phyloP scores from a whole-genome alignment of 2,329 filamentous ascomycete genomes.

The Aspergillus sp. region DNA sequence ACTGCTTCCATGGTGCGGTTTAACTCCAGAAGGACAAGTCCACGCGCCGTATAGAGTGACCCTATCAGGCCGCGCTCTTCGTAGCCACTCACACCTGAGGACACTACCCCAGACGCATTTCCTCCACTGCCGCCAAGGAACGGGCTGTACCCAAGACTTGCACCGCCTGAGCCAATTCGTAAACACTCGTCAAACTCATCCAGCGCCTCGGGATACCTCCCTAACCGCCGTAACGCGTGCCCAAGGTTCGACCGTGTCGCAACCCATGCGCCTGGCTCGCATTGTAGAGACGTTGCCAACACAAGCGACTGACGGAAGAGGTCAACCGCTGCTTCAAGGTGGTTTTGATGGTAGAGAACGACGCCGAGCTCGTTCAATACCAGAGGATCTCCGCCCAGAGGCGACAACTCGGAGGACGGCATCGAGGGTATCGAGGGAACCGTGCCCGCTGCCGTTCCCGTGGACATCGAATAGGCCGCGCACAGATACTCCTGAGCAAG shows the following conservation, averaged over 20 bases:
- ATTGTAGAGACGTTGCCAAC: constrained; percentile 77
- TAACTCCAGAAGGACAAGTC: constrained; percentile 78
- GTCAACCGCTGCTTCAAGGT: constrained; percentile 70
- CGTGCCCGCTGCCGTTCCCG: constrained; percentile 36
- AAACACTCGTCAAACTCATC: constrained; percentile 84
- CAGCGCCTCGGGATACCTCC: constrained; percentile 69
- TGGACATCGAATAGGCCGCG: constrained; percentile 70
- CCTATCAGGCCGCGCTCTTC: constrained; percentile 48
- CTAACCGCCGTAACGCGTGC: constrained; percentile 76
- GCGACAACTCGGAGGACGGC: constrained; percentile 22
- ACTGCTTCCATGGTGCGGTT: constrained; percentile 74
- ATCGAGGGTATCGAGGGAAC: constrained; percentile 26
- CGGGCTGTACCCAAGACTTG: constrained; percentile 73
- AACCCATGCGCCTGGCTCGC: constrained; percentile 79
- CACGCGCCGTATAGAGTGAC: constrained; percentile 57
- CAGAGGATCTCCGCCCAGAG: constrained; percentile 66
- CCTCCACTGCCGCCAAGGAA: constrained; percentile 46
- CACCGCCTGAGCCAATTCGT: constrained; percentile 72
- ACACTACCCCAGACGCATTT: constrained; percentile 34
- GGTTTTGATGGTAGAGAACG: constrained; percentile 89
- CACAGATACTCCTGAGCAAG: constrained; percentile 93
- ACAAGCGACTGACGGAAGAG: constrained; percentile 76
- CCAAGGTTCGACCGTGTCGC: constrained; percentile 84
- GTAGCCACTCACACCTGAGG: constrained; percentile 46
- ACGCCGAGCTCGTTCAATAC: constrained; percentile 95